phyloP scores from a whole-genome alignment of 129 eudicot genomes.

The Centaurea solstitialis region DNA sequence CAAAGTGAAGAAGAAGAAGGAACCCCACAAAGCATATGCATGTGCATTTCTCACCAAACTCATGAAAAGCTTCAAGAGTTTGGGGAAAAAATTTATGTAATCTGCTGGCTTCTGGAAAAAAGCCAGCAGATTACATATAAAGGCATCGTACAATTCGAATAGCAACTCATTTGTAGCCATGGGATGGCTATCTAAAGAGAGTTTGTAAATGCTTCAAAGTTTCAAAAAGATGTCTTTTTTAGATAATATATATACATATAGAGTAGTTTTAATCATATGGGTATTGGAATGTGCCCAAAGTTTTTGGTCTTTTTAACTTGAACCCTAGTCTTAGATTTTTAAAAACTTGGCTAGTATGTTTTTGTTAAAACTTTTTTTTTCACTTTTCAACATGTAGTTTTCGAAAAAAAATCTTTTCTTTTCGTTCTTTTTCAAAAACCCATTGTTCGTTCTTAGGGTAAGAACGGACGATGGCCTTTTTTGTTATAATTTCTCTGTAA shows the following conservation, averaged over 20 bases:
- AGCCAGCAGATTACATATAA: background rate
- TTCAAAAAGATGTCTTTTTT: constrained; percentile 26
- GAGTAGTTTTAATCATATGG: constrained; percentile 47
- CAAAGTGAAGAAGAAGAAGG: constrained; percentile 45
- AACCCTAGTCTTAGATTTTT: constrained; percentile 63
- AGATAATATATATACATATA: constrained; percentile 25
- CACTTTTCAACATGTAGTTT: constrained; percentile 4
- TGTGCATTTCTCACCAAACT: constrained; percentile 69
- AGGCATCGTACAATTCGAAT: constrained; percentile 17
- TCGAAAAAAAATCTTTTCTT: constrained; percentile 3
- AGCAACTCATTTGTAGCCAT: constrained; percentile 35
- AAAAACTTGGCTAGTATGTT: constrained; percentile 59
- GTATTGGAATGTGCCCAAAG: constrained; percentile 53
- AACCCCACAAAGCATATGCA: constrained; percentile 63
- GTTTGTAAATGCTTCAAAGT: constrained; percentile 42
- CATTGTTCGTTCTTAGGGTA: constrained; percentile 49
- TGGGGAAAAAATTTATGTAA: constrained; percentile 29
- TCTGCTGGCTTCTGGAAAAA: constrained; percentile 21
- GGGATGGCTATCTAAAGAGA: constrained; percentile 37
- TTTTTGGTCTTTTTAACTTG: constrained; percentile 45
- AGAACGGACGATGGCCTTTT: constrained; percentile 36
- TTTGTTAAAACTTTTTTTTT: constrained; percentile 27
- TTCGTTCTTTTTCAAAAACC: background rate
- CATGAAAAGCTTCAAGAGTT: constrained; percentile 32
- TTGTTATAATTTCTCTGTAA: constrained; percentile 30